Evolutionary conservation across 169 alveolate species (phyloP).

Genomic region (Toxoplasma gondii): DNA sequence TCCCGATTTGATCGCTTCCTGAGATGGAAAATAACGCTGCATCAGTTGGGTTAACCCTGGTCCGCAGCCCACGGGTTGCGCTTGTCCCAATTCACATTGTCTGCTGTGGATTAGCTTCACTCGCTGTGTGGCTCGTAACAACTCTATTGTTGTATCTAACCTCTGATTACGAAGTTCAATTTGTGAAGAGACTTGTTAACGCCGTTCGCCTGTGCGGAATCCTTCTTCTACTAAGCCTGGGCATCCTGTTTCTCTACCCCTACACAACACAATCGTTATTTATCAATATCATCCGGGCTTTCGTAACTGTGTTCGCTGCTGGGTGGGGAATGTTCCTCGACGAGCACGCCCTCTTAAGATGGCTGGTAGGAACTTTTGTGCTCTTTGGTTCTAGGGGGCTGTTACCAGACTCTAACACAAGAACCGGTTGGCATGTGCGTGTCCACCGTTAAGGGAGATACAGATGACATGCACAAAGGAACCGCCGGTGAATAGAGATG

Average conservation of each 20-base stretch:
- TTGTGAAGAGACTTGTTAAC: background rate
- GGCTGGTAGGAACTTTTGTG: background rate
- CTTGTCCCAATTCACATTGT: background rate
- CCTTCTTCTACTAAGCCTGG: background rate
- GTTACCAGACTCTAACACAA: background rate
- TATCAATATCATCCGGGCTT: background rate
- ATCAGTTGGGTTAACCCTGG: background rate
- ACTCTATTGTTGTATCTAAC: background rate
- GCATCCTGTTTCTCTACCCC: background rate
- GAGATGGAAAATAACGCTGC: background rate
- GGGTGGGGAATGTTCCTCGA: constrained; percentile 13
- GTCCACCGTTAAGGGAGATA: no score
- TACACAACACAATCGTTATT: background rate
- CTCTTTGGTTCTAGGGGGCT: no score
- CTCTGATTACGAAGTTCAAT: background rate
- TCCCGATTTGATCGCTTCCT: no score
- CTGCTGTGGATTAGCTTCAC: background rate
- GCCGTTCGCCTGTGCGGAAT: constrained; percentile 1
- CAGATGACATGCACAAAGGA: no score
- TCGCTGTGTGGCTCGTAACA: background rate
- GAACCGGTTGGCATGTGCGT: background rate
- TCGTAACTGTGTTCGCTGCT: background rate
- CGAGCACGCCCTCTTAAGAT: background rate
- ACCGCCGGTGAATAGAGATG: no score
- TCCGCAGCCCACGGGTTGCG: background rate